Evolutionary conservation across 192 early-diverging fungal genomes (phyloP).

Genomic region (Chytriomyces sp.): DNA sequence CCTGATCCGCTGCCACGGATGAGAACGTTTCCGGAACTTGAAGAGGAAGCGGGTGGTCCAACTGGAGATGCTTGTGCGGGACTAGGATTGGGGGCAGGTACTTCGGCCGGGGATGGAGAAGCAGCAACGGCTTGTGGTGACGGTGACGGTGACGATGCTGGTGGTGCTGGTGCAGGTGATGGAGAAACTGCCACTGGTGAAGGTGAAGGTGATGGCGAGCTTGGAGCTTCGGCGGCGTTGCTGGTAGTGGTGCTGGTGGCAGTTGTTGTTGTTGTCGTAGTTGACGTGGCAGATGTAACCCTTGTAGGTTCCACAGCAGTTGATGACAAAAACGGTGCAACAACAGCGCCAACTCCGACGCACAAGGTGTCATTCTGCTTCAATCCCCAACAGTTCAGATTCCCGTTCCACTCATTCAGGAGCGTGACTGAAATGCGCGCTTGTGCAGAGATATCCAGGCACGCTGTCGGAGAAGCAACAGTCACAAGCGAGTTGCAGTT

Average conservation of each 20-base stretch:
- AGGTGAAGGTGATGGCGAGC: not conserved
- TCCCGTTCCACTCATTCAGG: constrained; percentile 8
- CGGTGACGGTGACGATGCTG: not conserved
- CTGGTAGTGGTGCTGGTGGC: not conserved
- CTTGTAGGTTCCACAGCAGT: not conserved
- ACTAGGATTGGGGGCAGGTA: not conserved
- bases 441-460: constrained; percentile 1
- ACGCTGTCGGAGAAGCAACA: constrained; percentile 16
- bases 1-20: constrained; percentile 16
- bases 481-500: not conserved
- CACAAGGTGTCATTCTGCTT: constrained; percentile 30
- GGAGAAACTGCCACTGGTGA: not conserved
- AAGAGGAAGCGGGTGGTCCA: not conserved
- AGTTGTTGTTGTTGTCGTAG: not conserved
- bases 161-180: not conserved
- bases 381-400: constrained; percentile 27
- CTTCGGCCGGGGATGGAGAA: not conserved
- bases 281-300: not conserved
- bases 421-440: constrained; percentile 11
- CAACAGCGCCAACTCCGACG: constrained; percentile 6
- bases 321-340: not conserved
- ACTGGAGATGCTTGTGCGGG: not conserved
- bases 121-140: not conserved
- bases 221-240: not conserved
- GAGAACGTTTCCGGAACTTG: constrained; percentile 9